Evolutionary conservation across 2,329 filamentous ascomycete genomes (phyloP).

Genomic region (Apiospora marii): DNA sequence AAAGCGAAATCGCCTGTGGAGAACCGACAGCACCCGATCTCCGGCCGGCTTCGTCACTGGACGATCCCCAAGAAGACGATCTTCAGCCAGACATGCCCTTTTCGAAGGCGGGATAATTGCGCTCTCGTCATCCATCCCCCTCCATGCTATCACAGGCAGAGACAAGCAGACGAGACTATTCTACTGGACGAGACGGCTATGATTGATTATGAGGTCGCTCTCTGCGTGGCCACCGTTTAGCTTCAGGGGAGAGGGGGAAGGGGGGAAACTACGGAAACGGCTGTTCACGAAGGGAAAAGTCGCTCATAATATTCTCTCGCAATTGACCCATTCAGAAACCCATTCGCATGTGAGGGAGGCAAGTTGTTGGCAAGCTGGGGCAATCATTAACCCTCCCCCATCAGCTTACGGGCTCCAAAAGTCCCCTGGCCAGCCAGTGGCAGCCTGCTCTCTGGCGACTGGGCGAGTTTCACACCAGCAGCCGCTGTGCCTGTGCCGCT

Average conservation of each 20-base stretch:
- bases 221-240: not conserved
- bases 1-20: not conserved
- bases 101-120: conserved; percentile 2
- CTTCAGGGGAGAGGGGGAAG: not conserved
- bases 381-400: not conserved
- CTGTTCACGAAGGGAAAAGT: not conserved
- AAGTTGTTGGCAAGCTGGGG: not conserved
- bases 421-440: not conserved
- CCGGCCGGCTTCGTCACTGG: conserved; percentile 18
- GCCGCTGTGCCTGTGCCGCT: conserved; percentile 24
- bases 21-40: conserved; percentile 15
- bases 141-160: conserved; percentile 1
- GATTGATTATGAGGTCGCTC: conserved; percentile 3
- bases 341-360: conserved; percentile 4
- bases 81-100: not conserved
- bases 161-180: not conserved
- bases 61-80: conserved; percentile 11
- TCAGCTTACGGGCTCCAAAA: not conserved
- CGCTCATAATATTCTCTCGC: conserved; percentile 5
- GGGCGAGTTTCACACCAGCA: conserved; percentile 30
- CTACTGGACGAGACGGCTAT: conserved; percentile 7
- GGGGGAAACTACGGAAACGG: too few species aligned
- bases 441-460: not conserved
- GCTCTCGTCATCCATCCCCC: conserved; percentile 1
- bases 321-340: not conserved